phyloP scores from a whole-genome alignment of 2,329 filamentous ascomycete genomes.

The Paecilomyces formosus region DNA sequence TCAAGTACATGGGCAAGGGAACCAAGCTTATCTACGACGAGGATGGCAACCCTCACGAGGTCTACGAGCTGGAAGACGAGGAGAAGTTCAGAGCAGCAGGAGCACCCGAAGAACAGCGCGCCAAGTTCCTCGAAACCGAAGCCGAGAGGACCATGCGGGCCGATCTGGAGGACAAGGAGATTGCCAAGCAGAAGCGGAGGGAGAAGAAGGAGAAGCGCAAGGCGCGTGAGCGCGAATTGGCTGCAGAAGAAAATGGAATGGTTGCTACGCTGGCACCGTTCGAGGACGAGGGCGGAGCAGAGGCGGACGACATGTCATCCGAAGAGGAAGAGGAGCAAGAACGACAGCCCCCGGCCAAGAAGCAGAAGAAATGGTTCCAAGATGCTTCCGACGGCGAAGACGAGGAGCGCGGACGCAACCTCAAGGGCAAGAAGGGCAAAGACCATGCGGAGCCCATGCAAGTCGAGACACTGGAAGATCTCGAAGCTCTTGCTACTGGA shows the following conservation, averaged over 20 bases:
- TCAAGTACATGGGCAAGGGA: conserved; percentile 81
- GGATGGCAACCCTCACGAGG: conserved; percentile 72
- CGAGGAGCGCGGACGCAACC: conserved; percentile 20
- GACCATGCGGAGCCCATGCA: conserved; percentile 15
- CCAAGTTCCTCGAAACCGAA: conserved; percentile 71
- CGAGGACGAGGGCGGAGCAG: conserved; percentile 12
- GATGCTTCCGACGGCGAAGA: conserved; percentile 16
- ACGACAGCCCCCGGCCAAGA: conserved; percentile 27
- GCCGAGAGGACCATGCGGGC: conserved; percentile 61
- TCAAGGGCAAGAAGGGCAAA: conserved; percentile 6
- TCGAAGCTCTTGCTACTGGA: conserved; percentile 40
- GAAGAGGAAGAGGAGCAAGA: conserved; percentile 16
- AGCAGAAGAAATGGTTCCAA: conserved; percentile 33
- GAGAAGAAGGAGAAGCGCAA: conserved; percentile 42
- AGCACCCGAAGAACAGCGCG: conserved; percentile 65
- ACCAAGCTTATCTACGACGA: conserved; percentile 88
- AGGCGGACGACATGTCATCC: conserved; percentile 8
- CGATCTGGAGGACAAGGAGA: conserved; percentile 75
- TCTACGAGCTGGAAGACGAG: conserved; percentile 86
- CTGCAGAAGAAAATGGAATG: conserved; percentile 17
- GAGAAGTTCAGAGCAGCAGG: conserved; percentile 70
- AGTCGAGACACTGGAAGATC: conserved; percentile 39
- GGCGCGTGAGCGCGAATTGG: conserved; percentile 29
- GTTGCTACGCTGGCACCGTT: conserved; percentile 24
- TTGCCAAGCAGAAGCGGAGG: conserved; percentile 64